Evolutionary conservation across 768 basidiomycete species (phyloP).

Genomic region (Trametes cinnabarina): DNA sequence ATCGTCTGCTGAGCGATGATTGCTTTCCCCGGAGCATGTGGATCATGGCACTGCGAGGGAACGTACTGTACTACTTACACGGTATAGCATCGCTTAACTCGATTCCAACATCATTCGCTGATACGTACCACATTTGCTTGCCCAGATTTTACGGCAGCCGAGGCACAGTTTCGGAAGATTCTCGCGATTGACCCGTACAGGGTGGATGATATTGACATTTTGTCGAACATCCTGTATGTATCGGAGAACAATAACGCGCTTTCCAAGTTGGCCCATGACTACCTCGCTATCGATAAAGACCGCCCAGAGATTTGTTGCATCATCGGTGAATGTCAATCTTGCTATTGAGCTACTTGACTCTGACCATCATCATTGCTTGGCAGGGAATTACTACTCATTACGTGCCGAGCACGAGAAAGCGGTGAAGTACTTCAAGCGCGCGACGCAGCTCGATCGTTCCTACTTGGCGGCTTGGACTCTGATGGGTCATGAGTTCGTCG

Average conservation of each 20-base stretch:
- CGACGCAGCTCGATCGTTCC: slow-evolving; percentile 91
- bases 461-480: slow-evolving; percentile 98
- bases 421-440: slow-evolving; percentile 90
- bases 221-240: slow-evolving; percentile 96
- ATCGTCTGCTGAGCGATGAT: slow-evolving; percentile 65
- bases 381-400: slow-evolving; percentile 97
- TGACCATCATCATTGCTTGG: neutral
- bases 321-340: slow-evolving; percentile 60
- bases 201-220: slow-evolving; percentile 93
- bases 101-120: neutral
- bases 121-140: neutral
- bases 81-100: slow-evolving; percentile 48
- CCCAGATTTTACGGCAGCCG: slow-evolving; percentile 85
- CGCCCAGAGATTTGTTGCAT: slow-evolving; percentile 95
- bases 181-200: slow-evolving; percentile 79
- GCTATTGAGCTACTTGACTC: neutral
- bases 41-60: slow-evolving; percentile 83
- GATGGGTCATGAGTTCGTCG: slow-evolving; percentile 98
- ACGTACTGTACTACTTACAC: slow-evolving; percentile 86
- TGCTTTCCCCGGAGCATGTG: slow-evolving; percentile 83
- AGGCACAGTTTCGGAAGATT: slow-evolving; percentile 81
- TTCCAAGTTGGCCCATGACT: slow-evolving; percentile 89
- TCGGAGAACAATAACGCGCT: slow-evolving; percentile 86
- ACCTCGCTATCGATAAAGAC: slow-evolving; percentile 85
- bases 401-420: slow-evolving; percentile 94